A percentile compares a stretch with the other conserved stretches of the same genome.
These are phyloP conservation scores for Aspergillus asperescens DNA, from an alignment of 495 filamentous ascomycete species.

Conservation along the genomic window DNA sequence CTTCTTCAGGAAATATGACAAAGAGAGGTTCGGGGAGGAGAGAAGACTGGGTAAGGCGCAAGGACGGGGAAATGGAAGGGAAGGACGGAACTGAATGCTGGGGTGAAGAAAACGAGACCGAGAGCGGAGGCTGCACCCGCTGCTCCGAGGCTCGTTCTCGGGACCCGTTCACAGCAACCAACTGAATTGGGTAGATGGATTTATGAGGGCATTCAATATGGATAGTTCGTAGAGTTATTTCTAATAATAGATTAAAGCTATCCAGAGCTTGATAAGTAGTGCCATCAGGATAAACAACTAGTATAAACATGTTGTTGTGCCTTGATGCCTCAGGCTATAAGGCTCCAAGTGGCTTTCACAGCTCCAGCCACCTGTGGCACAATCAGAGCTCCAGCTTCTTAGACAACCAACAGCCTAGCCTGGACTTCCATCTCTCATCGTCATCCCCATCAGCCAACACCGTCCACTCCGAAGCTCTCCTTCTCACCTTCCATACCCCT, in stretches of 20 bases:
- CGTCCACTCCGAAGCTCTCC: background rate
- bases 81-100: slow-evolving; percentile 25
- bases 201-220: no score
- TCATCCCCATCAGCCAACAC: slow-evolving; percentile 11
- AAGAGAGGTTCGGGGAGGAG: slow-evolving; percentile 2
- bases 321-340: slow-evolving; percentile 16
- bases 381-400: slow-evolving; percentile 8
- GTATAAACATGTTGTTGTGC: background rate
- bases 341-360: slow-evolving; percentile 9
- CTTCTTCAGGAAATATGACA: slow-evolving; percentile 3
- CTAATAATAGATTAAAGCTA: no score
- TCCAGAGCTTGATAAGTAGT: no score
- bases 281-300: no score
- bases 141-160: slow-evolving; percentile 18
- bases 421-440: slow-evolving; percentile 9
- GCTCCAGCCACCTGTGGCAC: slow-evolving; percentile 15
- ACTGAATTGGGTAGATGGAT: background rate
- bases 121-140: slow-evolving; percentile 27
- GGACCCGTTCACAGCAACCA: background rate
- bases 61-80: slow-evolving; percentile 31
- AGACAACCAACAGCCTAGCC: slow-evolving; percentile 17
- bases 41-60: slow-evolving; percentile 9
- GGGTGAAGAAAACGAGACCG: slow-evolving; percentile 25
- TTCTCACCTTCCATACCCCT: background rate
- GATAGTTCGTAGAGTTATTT: no score